These are phyloP conservation scores for Catunica adiposa DNA, from an alignment of 2,329 filamentous ascomycete species.

Conservation along the genomic window DNA sequence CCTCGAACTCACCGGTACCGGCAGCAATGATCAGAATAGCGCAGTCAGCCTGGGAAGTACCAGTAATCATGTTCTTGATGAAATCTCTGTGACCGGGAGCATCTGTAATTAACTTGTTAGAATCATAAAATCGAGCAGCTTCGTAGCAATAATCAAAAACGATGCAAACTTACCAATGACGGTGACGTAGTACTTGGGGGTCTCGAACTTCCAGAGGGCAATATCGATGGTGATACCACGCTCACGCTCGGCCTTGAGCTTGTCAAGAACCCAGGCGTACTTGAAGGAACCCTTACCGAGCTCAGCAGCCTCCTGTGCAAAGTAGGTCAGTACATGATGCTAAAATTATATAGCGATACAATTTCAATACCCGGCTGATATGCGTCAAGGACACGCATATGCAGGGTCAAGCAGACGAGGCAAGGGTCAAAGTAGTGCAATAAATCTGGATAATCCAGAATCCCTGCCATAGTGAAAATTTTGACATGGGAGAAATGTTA, in stretches of 20 bases:
- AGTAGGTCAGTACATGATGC: constrained; percentile 14
- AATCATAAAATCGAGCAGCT: not conserved
- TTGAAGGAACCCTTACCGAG: constrained; percentile 99
- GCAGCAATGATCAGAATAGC: constrained; percentile 99
- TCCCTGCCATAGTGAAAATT: constrained; percentile 15
- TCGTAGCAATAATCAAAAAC: not conserved
- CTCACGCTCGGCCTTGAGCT: constrained; percentile 99
- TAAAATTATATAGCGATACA: not conserved
- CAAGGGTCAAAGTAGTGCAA: not conserved
- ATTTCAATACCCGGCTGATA: not conserved
- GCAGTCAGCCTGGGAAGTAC: constrained; percentile 99
- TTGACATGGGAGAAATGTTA: not conserved
- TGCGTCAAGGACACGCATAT: constrained; percentile 6
- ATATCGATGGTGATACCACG: constrained; percentile 99
- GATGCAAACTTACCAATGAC: constrained; percentile 60
- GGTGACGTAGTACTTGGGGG: constrained; percentile 91
- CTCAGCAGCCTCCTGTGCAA: constrained; percentile 79
- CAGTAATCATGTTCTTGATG: constrained; percentile 99
- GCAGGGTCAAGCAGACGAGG: not conserved
- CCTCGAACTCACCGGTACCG: constrained; percentile 99
- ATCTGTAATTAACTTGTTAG: constrained; percentile 35
- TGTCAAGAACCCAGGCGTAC: constrained; percentile 99
- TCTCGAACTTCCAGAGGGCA: constrained; percentile 99
- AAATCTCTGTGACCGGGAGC: constrained; percentile 99
- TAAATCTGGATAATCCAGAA: constrained; percentile 14